Conservation (phyloP, 345 rosid species). For the Hirschfeldia incana region DNA sequence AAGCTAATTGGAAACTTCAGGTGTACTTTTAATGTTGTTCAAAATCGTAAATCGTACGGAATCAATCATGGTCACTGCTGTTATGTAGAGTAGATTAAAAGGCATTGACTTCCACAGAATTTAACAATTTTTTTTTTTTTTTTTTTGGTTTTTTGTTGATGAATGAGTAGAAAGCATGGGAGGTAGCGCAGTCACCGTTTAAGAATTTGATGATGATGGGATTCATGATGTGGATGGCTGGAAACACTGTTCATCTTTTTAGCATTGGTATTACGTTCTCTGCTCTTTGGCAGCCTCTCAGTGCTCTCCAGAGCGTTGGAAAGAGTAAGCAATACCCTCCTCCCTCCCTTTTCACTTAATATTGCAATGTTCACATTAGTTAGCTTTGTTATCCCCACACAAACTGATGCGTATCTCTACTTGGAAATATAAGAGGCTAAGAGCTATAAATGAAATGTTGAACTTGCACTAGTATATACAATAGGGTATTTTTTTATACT, state of each 20-base stretch:
- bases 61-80: background rate
- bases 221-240: conserved; percentile 99
- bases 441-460: background rate
- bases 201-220: conserved; percentile 99
- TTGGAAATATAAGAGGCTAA: background rate
- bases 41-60: background rate
- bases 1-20: conserved; percentile 96
- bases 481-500: background rate
- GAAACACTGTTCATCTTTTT: conserved; percentile 95
- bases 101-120: conserved; percentile 6
- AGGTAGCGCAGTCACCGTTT: conserved; percentile 97
- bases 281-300: conserved; percentile 98
- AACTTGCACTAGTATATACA: background rate
- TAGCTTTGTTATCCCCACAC: background rate
- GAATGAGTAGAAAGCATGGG: conserved; percentile 95
- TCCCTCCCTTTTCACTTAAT: background rate
- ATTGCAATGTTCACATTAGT: background rate
- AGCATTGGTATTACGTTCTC: conserved; percentile 98
- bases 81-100: background rate
- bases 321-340: conserved; percentile 58
- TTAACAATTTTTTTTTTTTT: background rate
- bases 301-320: conserved; percentile 96
- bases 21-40: conserved; percentile 33
- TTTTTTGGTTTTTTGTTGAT: background rate
- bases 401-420: background rate